Evolutionary conservation across 805 yeast species (phyloP).

Genomic region (Nematodospora valgi): DNA sequence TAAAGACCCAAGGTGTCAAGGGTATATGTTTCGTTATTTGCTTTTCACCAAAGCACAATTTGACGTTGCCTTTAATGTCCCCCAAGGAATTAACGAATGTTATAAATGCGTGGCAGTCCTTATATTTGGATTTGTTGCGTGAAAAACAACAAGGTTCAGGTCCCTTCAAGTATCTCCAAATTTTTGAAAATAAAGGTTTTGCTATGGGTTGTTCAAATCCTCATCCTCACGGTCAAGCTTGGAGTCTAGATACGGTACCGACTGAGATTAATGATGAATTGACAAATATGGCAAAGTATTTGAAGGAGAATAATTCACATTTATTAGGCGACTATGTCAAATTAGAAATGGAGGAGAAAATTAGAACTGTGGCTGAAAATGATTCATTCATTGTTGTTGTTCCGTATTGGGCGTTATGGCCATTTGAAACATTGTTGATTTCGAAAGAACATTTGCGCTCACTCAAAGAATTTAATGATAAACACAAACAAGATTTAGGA

Average conservation of each 20-base stretch:
- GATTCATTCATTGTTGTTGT: conserved; percentile 65
- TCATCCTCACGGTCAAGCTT: conserved; percentile 81
- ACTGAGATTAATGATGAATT: conserved; percentile 63
- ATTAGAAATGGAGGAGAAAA: conserved; percentile 47
- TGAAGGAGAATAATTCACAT: conserved; percentile 38
- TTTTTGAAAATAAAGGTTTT: conserved; percentile 74
- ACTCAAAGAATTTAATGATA: conserved; percentile 42
- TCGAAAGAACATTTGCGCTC: conserved; percentile 54
- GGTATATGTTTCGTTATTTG: conserved; percentile 73
- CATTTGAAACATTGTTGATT: conserved; percentile 66
- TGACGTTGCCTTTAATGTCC: conserved; percentile 63
- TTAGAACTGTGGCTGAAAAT: conserved; percentile 56
- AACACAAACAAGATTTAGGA: conserved; percentile 56
- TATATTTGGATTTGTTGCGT: conserved; percentile 43
- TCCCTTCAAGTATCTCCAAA: conserved; percentile 60
- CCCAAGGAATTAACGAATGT: conserved; percentile 42
- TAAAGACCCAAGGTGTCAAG: conserved; percentile 54
- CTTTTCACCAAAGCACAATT: conserved; percentile 65
- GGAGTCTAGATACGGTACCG: conserved; percentile 67
- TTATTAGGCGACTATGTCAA: conserved; percentile 61
- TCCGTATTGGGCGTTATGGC: conserved; percentile 85
- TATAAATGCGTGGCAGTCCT: conserved; percentile 57
- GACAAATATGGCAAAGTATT: conserved; percentile 47
- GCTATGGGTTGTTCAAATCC: conserved; percentile 84
- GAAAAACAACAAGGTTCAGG: conserved; percentile 34